phyloP scores from a whole-genome alignment of 1,284 basidiomycete genomes.

The Cryptococcus amylolentus region DNA sequence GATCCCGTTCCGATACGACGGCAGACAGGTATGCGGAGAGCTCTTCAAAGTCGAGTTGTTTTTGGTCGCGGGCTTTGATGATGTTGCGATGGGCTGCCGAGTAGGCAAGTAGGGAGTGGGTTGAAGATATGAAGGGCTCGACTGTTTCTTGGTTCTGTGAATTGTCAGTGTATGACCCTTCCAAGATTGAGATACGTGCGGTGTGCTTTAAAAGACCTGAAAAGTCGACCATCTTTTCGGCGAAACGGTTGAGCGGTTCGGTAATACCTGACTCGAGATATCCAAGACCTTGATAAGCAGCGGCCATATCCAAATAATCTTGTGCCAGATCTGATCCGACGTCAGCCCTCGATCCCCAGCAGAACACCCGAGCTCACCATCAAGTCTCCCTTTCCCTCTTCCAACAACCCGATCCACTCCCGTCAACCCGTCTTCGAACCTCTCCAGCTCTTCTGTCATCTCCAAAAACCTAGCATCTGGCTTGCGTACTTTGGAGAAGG shows the following conservation, averaged over 20 bases:
- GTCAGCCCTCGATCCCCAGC: neutral
- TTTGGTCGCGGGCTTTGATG: slow-evolving; percentile 92
- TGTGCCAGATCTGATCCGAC: slow-evolving; percentile 71
- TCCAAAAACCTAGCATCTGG: slow-evolving; percentile 91
- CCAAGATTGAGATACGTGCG: slow-evolving; percentile 52
- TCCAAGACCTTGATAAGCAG: slow-evolving; percentile 90
- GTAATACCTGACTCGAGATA: slow-evolving; percentile 98
- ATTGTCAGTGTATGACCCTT: neutral
- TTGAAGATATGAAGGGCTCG: slow-evolving; percentile 80
- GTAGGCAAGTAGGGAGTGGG: slow-evolving; percentile 85
- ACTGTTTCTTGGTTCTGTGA: slow-evolving; percentile 73
- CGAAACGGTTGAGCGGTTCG: slow-evolving; percentile 91
- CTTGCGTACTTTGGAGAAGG: slow-evolving; percentile 87
- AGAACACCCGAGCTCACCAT: slow-evolving; percentile 63
- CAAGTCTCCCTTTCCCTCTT: slow-evolving; percentile 69
- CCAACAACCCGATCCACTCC: slow-evolving; percentile 76
- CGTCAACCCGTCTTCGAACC: slow-evolving; percentile 85
- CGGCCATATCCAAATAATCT: slow-evolving; percentile 95
- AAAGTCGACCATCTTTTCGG: slow-evolving; percentile 89
- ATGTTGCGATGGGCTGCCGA: slow-evolving; percentile 85
- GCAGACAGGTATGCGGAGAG: slow-evolving; percentile 90
- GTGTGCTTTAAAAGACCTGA: slow-evolving; percentile 77
- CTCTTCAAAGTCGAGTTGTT: slow-evolving; percentile 98
- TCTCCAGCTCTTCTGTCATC: slow-evolving; percentile 87
- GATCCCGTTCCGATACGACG: slow-evolving; percentile 85